Percentiles rank a stretch among this genome's conserved stretches.
Conservation (phyloP, 495 filamentous ascomycete genomes). For the Xylaria castorea region DNA sequence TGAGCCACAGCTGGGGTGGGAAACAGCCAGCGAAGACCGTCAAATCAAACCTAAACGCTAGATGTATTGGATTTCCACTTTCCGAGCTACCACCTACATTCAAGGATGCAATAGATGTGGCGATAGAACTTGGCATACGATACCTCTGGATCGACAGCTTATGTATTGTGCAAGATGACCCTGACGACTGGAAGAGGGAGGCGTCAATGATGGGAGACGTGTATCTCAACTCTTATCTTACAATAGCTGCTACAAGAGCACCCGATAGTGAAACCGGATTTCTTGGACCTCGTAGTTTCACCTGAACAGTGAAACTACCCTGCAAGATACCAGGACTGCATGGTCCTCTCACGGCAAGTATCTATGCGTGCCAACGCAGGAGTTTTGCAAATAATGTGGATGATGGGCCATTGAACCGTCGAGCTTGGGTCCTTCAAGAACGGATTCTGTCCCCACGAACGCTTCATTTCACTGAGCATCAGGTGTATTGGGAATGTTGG, state of each 20-base stretch:
- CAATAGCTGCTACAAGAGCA: conserved; percentile 15
- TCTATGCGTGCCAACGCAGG: conserved; percentile 19
- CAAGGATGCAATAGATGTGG: conserved; percentile 13
- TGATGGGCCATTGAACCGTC: conserved; percentile 4
- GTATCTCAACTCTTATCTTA: conserved; percentile 24
- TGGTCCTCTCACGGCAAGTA: not conserved
- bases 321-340: not conserved
- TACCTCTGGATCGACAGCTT: conserved; percentile 40
- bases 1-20: conserved; percentile 23
- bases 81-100: conserved; percentile 12
- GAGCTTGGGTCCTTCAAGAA: conserved; percentile 37
- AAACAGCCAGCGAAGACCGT: conserved; percentile 11
- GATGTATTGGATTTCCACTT: not conserved
- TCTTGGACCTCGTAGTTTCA: conserved; percentile 12
- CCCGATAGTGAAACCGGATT: conserved; percentile 1
- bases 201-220: conserved; percentile 39
- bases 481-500: conserved; percentile 32
- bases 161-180: conserved; percentile 39
- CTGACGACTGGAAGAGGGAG: conserved; percentile 44
- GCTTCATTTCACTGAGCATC: conserved; percentile 29
- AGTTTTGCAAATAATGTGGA: conserved; percentile 10
- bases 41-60: conserved; percentile 2
- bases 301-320: not conserved
- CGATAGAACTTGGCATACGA: not conserved
- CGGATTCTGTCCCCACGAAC: conserved; percentile 27